A percentile compares a stretch with the other conserved stretches of the same genome.
Conservation (phyloP, 306 rosid genomes). For the Begonia fuchsioides region DNA sequence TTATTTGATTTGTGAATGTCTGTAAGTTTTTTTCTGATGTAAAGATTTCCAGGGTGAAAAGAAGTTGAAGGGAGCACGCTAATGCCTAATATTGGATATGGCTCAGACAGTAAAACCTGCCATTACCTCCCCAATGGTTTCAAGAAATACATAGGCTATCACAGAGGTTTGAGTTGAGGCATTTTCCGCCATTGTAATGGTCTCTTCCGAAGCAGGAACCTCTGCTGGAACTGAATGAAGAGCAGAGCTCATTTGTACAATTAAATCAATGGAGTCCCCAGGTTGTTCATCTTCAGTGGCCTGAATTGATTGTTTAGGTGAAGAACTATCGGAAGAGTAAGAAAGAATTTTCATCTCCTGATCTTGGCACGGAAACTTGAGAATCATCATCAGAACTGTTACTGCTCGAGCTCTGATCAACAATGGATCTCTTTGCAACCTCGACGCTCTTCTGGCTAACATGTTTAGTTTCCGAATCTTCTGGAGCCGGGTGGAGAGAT, state of each 20-base stretch:
- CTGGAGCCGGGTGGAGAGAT: not conserved
- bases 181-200: slow-evolving; percentile 15
- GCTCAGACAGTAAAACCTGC: slow-evolving; percentile 71
- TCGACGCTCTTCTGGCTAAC: slow-evolving; percentile 12
- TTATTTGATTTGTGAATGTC: too few species aligned
- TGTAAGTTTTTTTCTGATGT: too few species aligned
- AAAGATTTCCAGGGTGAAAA: too few species aligned
- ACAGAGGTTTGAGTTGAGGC: not conserved
- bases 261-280: slow-evolving; percentile 15
- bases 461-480: slow-evolving; percentile 20
- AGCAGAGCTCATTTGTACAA: slow-evolving; percentile 7
- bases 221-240: slow-evolving; percentile 9
- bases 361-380: slow-evolving; percentile 15
- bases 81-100: slow-evolving; percentile 81
- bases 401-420: slow-evolving; percentile 14
- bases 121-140: slow-evolving; percentile 71
- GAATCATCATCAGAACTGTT: slow-evolving; percentile 35
- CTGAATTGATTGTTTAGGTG: slow-evolving; percentile 7
- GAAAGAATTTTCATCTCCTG: slow-evolving; percentile 12
- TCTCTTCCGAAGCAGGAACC: slow-evolving; percentile 20
- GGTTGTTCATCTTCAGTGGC: slow-evolving; percentile 10
- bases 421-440: slow-evolving; percentile 21
- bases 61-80: slow-evolving; percentile 69
- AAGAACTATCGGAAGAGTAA: too few species aligned
- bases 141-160: slow-evolving; percentile 25